These are phyloP conservation scores for Sporothrix phasma DNA, from an alignment of 2,329 filamentous ascomycete species.

Conservation along the genomic window DNA sequence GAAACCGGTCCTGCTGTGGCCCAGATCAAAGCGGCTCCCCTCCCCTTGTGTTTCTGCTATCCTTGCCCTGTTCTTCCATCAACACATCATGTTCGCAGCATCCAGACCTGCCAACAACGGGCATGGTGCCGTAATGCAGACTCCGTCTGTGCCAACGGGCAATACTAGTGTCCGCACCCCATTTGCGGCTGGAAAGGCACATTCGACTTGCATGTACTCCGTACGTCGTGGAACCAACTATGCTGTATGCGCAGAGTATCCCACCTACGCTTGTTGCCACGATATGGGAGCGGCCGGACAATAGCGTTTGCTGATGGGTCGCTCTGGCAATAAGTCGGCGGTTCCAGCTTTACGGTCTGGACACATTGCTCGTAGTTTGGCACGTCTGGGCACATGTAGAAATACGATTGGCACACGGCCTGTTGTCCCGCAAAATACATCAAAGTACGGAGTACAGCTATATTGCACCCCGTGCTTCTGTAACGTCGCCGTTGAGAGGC, in stretches of 20 bases:
- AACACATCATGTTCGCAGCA: background rate
- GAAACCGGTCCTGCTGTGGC: slow-evolving; percentile 4
- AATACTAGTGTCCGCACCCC: background rate
- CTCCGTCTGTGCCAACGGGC: background rate
- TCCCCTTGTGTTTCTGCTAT: background rate
- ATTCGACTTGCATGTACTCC: background rate
- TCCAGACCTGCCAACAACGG: background rate
- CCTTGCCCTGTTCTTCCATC: background rate
- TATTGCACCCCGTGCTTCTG: slow-evolving; percentile 5
- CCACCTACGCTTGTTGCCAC: background rate
- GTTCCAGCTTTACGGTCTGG: background rate
- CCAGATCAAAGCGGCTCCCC: background rate
- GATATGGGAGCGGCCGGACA: background rate
- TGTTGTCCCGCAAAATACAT: background rate
- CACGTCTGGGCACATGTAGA: background rate
- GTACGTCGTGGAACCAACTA: background rate
- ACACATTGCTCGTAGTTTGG: background rate
- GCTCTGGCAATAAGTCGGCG: background rate
- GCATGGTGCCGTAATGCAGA: background rate
- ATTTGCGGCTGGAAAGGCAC: background rate
- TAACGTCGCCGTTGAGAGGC: slow-evolving; percentile 1
- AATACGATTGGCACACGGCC: background rate
- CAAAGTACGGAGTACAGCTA: too few relatives aligned
- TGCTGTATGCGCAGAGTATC: background rate
- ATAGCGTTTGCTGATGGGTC: background rate